Percentiles rank a stretch among this genome's conserved stretches.
Conservation (phyloP, 1,284 basidiomycete genomes). For the Ceratobasidium sp. region DNA sequence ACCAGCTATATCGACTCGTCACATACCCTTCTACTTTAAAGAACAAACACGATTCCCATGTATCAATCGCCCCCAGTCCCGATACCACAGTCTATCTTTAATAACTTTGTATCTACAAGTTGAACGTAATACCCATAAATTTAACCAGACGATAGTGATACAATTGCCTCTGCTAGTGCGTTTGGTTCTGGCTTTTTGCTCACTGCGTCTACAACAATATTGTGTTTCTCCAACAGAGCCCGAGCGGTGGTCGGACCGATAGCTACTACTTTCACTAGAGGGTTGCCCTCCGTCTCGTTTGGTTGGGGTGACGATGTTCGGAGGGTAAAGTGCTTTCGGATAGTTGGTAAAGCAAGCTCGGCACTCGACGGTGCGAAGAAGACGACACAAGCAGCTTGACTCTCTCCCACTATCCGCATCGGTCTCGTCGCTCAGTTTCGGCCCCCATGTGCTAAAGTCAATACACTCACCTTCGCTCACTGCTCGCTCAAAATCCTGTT, state of each 20-base stretch:
- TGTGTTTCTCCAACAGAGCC: constrained; percentile 65
- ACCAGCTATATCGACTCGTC: background rate
- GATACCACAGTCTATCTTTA: constrained; percentile 25
- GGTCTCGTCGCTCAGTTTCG: background rate
- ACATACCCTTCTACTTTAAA: constrained; percentile 2
- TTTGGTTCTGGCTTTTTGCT: constrained; percentile 71
- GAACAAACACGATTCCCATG: constrained; percentile 5
- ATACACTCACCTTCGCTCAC: constrained; percentile 52
- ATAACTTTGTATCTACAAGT: background rate
- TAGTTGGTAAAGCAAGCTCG: constrained; percentile 67
- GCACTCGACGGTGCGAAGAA: constrained; percentile 83
- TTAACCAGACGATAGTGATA: constrained; percentile 32
- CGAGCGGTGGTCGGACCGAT: constrained; percentile 77
- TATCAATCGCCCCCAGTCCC: constrained; percentile 13
- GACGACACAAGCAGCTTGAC: constrained; percentile 62
- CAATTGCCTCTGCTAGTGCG: constrained; percentile 63
- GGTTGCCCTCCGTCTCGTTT: constrained; percentile 36
- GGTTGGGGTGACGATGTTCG: constrained; percentile 28
- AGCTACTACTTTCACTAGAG: constrained; percentile 63
- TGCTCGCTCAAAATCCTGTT: constrained; percentile 61
- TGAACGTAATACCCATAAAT: constrained; percentile 33
- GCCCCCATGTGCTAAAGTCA: too few species aligned
- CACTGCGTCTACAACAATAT: constrained; percentile 67
- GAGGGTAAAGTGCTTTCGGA: constrained; percentile 64
- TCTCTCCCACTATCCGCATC: background rate